Conservation (phyloP, 345 rosid species). For the Hirschfeldia incana region DNA sequence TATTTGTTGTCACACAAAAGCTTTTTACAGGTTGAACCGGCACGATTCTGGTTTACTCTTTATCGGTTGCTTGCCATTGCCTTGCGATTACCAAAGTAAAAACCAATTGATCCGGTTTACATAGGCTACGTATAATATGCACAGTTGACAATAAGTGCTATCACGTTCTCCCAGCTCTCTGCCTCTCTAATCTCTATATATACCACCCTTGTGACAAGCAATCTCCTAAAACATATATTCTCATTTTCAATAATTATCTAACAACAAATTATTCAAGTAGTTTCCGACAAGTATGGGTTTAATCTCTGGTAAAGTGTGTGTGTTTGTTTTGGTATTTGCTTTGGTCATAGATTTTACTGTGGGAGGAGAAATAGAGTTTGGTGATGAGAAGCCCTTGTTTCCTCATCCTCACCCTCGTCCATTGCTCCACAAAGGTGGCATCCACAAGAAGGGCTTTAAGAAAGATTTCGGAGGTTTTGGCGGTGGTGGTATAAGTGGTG, state of each 20-base stretch:
- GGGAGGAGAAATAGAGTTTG: slow-evolving; percentile 24
- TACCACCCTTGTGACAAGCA: slow-evolving; percentile 15
- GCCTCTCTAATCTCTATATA: slow-evolving; percentile 6
- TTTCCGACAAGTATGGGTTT: slow-evolving; percentile 18
- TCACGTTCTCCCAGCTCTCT: neutral
- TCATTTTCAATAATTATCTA: neutral
- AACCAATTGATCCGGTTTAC: neutral
- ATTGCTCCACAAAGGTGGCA: slow-evolving; percentile 28
- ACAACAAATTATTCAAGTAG: neutral
- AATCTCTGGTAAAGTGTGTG: slow-evolving; percentile 9
- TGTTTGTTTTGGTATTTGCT: slow-evolving; percentile 33
- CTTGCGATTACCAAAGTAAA: neutral
- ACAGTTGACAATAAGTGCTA: neutral
- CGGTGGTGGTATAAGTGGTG: slow-evolving; percentile 24
- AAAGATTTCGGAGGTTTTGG: slow-evolving; percentile 31
- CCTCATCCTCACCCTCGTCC: slow-evolving; percentile 39
- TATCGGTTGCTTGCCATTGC: slow-evolving; percentile 6
- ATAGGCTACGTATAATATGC: neutral
- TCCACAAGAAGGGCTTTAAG: slow-evolving; percentile 36
- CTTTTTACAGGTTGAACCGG: slow-evolving; percentile 14
- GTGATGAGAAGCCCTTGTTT: slow-evolving; percentile 34
- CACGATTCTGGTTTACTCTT: slow-evolving; percentile 5
- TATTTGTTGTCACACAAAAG: slow-evolving; percentile 22
- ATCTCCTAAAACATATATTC: neutral
- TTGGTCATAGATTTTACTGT: slow-evolving; percentile 10